Conservation (phyloP, 2,329 filamentous ascomycete genomes). For the Fusarium burgessii region DNA sequence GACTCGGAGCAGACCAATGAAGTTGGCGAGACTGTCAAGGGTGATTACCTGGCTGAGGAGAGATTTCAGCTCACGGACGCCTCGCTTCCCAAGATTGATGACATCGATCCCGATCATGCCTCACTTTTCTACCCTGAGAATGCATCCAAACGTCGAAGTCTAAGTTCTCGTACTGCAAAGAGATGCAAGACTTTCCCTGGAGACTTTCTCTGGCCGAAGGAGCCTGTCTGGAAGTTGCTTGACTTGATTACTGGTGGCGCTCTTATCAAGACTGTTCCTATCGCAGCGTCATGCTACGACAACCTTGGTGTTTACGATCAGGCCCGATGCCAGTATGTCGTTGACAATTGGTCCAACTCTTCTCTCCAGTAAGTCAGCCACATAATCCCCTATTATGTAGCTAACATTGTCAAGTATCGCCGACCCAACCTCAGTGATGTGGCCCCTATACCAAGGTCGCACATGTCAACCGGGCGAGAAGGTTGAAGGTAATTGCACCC, state of each 20-base stretch:
- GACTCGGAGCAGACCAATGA: slow-evolving; percentile 2
- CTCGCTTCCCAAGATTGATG: slow-evolving; percentile 19
- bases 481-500: slow-evolving; percentile 46
- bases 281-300: slow-evolving; percentile 50
- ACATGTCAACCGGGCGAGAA: slow-evolving; percentile 51
- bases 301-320: slow-evolving; percentile 44
- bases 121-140: slow-evolving; percentile 22
- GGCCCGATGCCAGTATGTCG: slow-evolving; percentile 44
- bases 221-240: slow-evolving; percentile 50
- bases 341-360: slow-evolving; percentile 47
- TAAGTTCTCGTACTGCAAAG: background rate
- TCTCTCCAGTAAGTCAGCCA: slow-evolving; percentile 34
- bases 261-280: slow-evolving; percentile 50
- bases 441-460: slow-evolving; percentile 54
- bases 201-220: slow-evolving; percentile 48
- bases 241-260: slow-evolving; percentile 50
- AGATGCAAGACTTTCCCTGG: slow-evolving; percentile 52
- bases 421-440: slow-evolving; percentile 57
- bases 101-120: slow-evolving; percentile 24
- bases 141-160: background rate
- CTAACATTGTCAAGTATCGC: slow-evolving; percentile 42
- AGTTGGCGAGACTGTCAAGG: slow-evolving; percentile 21
- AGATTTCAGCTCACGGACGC: slow-evolving; percentile 33
- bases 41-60: slow-evolving; percentile 35
- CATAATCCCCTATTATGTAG: rapidly evolving